A percentile compares a stretch with the other conserved stretches of the same genome.
These are phyloP conservation scores for Alternaria atra DNA, from an alignment of 2,329 filamentous ascomycete species.

Conservation along the genomic window DNA sequence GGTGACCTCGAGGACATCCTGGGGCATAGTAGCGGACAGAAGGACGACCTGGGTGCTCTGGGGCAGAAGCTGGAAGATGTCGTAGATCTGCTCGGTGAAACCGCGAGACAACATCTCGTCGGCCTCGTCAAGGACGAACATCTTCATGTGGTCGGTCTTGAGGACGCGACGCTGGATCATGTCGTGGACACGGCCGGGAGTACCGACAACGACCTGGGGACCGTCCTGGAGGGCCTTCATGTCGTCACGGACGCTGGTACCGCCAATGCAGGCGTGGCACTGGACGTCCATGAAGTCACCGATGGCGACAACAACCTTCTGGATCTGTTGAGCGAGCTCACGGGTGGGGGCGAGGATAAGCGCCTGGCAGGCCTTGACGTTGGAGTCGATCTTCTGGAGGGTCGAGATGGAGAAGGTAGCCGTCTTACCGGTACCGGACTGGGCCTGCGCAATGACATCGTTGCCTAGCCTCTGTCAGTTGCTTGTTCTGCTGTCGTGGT, in stretches of 20 bases:
- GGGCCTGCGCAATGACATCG: conserved; percentile 99
- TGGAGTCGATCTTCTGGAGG: conserved; percentile 97
- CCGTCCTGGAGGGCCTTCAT: conserved; percentile 98
- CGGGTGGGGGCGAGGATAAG: conserved; percentile 97
- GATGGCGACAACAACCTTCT: conserved; percentile 98
- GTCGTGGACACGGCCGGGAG: conserved; percentile 97
- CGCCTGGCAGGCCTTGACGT: conserved; percentile 96
- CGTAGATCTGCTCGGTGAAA: conserved; percentile 99
- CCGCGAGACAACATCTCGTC: conserved; percentile 99
- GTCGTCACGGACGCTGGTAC: conserved; percentile 96
- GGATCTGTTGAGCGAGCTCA: conserved; percentile 98
- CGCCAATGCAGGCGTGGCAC: conserved; percentile 99
- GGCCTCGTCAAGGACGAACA: conserved; percentile 99
- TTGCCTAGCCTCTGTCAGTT: conserved; percentile 65
- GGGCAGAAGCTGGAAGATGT: conserved; percentile 98
- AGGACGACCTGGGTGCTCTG: conserved; percentile 99
- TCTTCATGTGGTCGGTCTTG: conserved; percentile 98
- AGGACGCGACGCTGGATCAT: conserved; percentile 99
- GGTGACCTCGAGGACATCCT: conserved; percentile 98
- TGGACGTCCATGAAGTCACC: conserved; percentile 99
- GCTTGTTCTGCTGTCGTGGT: conserved; percentile 6
- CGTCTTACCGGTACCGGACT: conserved; percentile 99
- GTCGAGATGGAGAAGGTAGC: conserved; percentile 99
- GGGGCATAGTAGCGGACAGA: conserved; percentile 97
- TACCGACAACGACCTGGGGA: conserved; percentile 96